A percentile compares a stretch with the other conserved stretches of the same genome.
phyloP scores from a whole-genome alignment of 192 early-diverging fungal species.

The Coemansia sp. region DNA sequence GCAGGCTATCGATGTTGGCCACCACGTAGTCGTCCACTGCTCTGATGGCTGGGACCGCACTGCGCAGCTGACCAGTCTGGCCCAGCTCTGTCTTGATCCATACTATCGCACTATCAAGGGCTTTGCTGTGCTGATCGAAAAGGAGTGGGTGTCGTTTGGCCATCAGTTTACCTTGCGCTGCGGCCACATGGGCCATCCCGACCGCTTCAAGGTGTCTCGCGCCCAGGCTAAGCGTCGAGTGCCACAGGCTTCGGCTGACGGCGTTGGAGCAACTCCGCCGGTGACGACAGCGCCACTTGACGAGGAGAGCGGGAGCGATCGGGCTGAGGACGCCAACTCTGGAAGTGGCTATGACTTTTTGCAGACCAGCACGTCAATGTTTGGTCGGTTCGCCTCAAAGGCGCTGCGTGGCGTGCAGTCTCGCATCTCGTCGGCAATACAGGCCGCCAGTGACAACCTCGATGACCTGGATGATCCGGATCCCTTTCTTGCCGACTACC shows the following conservation, averaged over 20 bases:
- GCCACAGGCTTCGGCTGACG: neutral
- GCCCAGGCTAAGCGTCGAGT: constrained; percentile 8
- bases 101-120: constrained; percentile 95
- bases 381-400: constrained; percentile 48
- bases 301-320: constrained; percentile 8
- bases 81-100: constrained; percentile 92
- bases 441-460: constrained; percentile 44
- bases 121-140: constrained; percentile 89
- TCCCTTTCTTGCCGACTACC: constrained; percentile 33
- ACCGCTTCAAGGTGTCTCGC: constrained; percentile 60
- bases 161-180: constrained; percentile 94
- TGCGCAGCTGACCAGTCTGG: constrained; percentile 86
- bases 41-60: constrained; percentile 99
- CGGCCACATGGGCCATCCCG: constrained; percentile 84
- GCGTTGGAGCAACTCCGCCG: neutral
- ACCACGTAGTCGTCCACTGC: constrained; percentile 95
- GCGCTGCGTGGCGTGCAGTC: constrained; percentile 48
- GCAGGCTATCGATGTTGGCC: constrained; percentile 68
- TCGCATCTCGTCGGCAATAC: constrained; percentile 51
- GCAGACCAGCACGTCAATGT: constrained; percentile 39
- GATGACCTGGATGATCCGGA: constrained; percentile 43
- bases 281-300: neutral
- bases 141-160: constrained; percentile 98
- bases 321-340: neutral
- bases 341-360: constrained; percentile 28